Evolutionary conservation across 163 green algal genomes (phyloP).

Genomic region (Scenedesmus sp.): DNA sequence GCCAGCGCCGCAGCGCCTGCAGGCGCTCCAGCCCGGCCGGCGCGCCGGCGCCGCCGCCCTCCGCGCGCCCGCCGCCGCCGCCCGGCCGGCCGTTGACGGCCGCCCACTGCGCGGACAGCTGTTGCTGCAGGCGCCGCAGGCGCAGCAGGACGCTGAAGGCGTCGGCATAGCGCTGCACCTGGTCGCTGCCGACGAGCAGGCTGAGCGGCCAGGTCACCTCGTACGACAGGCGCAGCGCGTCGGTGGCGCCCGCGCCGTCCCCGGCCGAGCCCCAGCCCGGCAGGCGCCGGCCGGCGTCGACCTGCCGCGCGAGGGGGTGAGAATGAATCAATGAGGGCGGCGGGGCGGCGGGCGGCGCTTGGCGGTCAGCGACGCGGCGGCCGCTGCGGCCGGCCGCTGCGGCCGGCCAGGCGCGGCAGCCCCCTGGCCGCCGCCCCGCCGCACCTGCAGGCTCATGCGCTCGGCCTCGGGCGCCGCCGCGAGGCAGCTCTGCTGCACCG

Average conservation of each 20-base stretch:
- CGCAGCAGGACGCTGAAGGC: conserved; percentile 43
- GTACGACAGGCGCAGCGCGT: conserved; percentile 19
- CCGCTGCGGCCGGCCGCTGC: too few relatives aligned
- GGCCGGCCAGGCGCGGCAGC: too few relatives aligned
- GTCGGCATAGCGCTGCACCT: conserved; percentile 31
- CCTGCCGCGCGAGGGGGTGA: too few relatives aligned
- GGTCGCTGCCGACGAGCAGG: conserved; percentile 15
- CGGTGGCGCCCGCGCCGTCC: background rate
- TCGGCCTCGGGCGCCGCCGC: background rate
- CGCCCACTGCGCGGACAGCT: conserved; percentile 29
- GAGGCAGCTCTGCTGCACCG: conserved; percentile 38
- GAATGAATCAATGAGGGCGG: too few relatives aligned
- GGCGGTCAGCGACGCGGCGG: too few relatives aligned
- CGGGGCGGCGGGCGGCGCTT: too few relatives aligned
- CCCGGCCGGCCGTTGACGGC: conserved; percentile 5
- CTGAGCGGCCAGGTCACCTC: conserved; percentile 28
- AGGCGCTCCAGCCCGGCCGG: background rate
- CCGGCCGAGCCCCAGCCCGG: conserved; percentile 15
- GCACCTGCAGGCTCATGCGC: conserved; percentile 18
- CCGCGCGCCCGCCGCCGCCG: background rate
- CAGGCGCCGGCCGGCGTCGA: background rate
- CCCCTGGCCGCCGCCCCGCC: too few relatives aligned
- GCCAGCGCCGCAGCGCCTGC: conserved; percentile 33
- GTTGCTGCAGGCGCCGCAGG: conserved; percentile 41
- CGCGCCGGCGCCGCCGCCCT: background rate